Evolutionary conservation across 2,329 filamentous ascomycete species (phyloP), one percentile per base, ranked within the genome.

Genomic region (Aspergillus amoenus): DNA sequence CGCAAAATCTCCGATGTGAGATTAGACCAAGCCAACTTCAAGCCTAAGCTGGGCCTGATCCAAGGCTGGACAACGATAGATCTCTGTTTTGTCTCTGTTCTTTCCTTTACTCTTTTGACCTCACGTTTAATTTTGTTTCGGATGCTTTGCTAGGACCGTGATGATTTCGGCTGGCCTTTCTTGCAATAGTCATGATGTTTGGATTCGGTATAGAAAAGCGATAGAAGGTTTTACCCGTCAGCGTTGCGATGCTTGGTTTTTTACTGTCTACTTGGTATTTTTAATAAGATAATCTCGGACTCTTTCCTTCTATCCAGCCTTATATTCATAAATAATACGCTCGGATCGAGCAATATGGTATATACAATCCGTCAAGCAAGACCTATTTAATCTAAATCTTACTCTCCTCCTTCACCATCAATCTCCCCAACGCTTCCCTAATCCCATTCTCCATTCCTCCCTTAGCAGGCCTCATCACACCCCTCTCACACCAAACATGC

Each of bases 401-500:
- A 37, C 58, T 58, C 24, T 48, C 41, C 37, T 64, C 52, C 18
- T 64, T 64, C 37, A 81, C 73, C 37, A 81, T 64, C 65, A 90
- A 75, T 61, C 78, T 82, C 70, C 84, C 78, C 55, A 91, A 74
- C 1, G 86, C 87, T 37, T 70, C 69, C 24, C 84, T 62, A 50
- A 77, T 69, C 44, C 57, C 59, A 47, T 57, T 64, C 58, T 73
- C 70, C 74, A 78, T 77, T 15, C 74, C 81, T 27, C 88, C 90
- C 22, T 78, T 73, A 22, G 80, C 82, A n/a, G 91, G 90, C 59
- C 86, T 83, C 63, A 88, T 85, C 15, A 84, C 88, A 39, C 82
- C 81, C 51, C 90, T 82, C 58, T 93, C 85, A n/a, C 95, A 89
- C 76, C 93, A 96, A 11, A 96, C 91, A 71, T 96, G 93, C 13